These are phyloP conservation scores for Bonia amplexicaulis DNA, from an alignment of 176 grass and related monocot species.

Conservation along the genomic window DNA sequence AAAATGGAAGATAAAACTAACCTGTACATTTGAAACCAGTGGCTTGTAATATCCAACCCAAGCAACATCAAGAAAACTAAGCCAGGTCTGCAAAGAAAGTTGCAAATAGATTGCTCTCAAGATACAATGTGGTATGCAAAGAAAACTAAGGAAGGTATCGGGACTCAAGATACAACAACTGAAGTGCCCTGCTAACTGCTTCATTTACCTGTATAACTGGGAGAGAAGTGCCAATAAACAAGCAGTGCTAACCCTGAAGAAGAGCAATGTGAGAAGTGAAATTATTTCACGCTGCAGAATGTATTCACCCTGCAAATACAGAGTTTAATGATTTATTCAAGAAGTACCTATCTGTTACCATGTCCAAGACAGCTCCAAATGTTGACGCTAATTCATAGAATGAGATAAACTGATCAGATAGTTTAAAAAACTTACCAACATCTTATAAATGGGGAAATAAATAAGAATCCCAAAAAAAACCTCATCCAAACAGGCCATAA, in stretches of 20 bases:
- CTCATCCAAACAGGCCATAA: not conserved
- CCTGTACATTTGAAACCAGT: slow-evolving; percentile 99
- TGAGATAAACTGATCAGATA: slow-evolving; percentile 22
- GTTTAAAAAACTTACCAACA: not conserved
- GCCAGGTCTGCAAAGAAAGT: slow-evolving; percentile 62
- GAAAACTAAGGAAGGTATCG: not conserved
- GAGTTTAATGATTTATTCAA: slow-evolving; percentile 18
- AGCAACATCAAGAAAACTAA: slow-evolving; percentile 83
- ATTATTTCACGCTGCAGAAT: slow-evolving; percentile 7
- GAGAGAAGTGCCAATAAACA: slow-evolving; percentile 89
- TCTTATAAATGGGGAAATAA: not conserved
- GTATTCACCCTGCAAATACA: slow-evolving; percentile 1
- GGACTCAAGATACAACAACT: not conserved
- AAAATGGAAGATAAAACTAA: slow-evolving; percentile 26
- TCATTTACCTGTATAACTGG: slow-evolving; percentile 75
- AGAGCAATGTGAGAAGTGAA: slow-evolving; percentile 19
- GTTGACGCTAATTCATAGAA: slow-evolving; percentile 74
- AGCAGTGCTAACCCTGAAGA: slow-evolving; percentile 94
- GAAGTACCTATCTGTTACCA: slow-evolving; percentile 94
- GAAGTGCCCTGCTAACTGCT: not conserved
- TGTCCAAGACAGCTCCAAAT: slow-evolving; percentile 98
- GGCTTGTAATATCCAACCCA: slow-evolving; percentile 89
- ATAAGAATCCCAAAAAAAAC: not conserved
- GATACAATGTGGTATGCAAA: not conserved
- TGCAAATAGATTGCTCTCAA: slow-evolving; percentile 7